Evolutionary conservation across 768 basidiomycete genomes (phyloP).

Genomic region (Gymnopilus dilepis): DNA sequence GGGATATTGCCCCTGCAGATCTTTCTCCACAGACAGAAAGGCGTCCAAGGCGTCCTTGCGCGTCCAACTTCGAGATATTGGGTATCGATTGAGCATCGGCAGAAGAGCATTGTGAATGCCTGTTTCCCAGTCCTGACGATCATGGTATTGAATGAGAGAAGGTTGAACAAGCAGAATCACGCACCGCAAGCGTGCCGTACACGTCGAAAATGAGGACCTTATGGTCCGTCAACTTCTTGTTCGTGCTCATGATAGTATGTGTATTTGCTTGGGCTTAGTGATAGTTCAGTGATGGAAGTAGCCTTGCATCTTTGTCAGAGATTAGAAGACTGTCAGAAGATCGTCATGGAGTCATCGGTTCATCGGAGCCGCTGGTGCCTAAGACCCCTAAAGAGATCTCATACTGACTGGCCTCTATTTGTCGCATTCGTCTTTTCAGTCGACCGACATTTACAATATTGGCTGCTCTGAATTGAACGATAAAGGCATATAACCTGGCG

Average conservation of each 20-base stretch:
- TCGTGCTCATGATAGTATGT: not conserved
- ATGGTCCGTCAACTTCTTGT: constrained; percentile 45
- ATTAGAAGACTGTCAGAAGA: not conserved
- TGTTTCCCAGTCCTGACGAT: constrained; percentile 70
- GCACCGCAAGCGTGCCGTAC: constrained; percentile 73
- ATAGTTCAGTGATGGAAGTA: not conserved
- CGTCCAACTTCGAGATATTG: constrained; percentile 47
- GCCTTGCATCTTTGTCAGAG: not conserved
- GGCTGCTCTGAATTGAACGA: too few relatives aligned
- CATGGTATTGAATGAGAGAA: not conserved
- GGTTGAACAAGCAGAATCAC: constrained; percentile 17
- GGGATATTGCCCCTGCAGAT: constrained; percentile 63
- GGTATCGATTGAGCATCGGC: constrained; percentile 53
- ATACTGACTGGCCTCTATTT: too few relatives aligned
- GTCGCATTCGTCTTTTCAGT: too few relatives aligned
- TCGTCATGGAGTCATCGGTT: not conserved
- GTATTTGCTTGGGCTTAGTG: not conserved
- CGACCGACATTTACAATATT: too few relatives aligned
- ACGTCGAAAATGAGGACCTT: constrained; percentile 74
- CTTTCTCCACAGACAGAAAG: constrained; percentile 57
- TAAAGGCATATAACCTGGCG: too few relatives aligned
- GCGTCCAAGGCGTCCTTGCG: constrained; percentile 56
- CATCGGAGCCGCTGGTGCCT: constrained; percentile 2
- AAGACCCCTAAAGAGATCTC: too few relatives aligned
- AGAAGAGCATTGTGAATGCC: constrained; percentile 61